These are phyloP conservation scores for Acanthamoeba sp. DNA, from an alignment of 208 protist species.

Conservation along the genomic window DNA sequence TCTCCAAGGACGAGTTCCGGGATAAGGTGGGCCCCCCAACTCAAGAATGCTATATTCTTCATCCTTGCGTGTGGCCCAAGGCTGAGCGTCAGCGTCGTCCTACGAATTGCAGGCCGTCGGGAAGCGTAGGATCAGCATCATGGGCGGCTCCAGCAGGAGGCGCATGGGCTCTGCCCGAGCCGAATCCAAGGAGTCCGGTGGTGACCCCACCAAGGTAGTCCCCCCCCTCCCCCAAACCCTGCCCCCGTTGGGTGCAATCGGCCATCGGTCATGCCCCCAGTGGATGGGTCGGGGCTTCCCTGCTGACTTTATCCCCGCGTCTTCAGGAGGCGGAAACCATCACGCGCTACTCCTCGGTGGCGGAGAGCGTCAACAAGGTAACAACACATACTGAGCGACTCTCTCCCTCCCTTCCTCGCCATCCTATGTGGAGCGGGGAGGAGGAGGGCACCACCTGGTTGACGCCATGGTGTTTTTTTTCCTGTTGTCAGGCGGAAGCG, in stretches of 20 bases:
- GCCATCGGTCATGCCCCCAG: too few relatives aligned
- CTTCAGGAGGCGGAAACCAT: background rate
- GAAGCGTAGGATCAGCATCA: background rate
- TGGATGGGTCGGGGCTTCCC: too few relatives aligned
- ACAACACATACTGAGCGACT: too few relatives aligned
- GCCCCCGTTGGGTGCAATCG: too few relatives aligned
- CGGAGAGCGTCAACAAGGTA: constrained; percentile 26
- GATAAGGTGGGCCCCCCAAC: background rate
- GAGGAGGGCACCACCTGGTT: too few relatives aligned
- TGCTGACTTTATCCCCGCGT: too few relatives aligned
- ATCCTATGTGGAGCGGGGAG: too few relatives aligned
- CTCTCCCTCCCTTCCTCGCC: too few relatives aligned
- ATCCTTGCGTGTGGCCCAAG: background rate
- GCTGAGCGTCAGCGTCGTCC: too few relatives aligned
- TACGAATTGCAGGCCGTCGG: constrained; percentile 4
- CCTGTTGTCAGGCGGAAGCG: background rate
- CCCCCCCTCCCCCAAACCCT: too few relatives aligned
- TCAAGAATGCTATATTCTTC: too few relatives aligned
- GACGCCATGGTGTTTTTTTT: too few relatives aligned
- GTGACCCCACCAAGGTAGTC: background rate
- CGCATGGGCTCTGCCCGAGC: background rate
- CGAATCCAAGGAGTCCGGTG: background rate
- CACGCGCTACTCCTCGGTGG: constrained; percentile 4
- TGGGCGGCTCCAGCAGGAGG: background rate
- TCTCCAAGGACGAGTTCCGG: background rate